These are phyloP conservation scores for Aureobasidium uvarum DNA, from an alignment of 2,329 filamentous ascomycete genomes.

Conservation along the genomic window DNA sequence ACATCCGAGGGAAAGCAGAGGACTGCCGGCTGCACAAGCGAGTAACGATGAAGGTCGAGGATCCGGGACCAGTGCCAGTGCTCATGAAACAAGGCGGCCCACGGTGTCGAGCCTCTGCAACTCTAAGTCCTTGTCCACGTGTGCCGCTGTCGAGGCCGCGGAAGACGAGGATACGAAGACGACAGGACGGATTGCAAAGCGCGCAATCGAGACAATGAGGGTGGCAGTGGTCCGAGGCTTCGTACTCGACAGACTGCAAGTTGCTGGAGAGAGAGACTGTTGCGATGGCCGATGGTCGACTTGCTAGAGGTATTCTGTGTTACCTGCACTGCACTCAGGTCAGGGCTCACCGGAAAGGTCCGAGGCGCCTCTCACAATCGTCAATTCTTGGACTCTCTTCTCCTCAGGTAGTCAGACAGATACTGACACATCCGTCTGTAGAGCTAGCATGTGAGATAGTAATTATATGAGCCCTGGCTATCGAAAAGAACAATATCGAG, in stretches of 20 bases:
- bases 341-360: background rate
- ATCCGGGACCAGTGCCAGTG: background rate
- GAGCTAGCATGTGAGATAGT: background rate
- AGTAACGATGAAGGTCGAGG: conserved; percentile 5
- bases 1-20: conserved; percentile 18
- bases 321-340: background rate
- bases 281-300: background rate
- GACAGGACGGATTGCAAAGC: background rate
- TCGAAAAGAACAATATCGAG: too few species aligned
- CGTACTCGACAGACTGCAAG: background rate
- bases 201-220: conserved; percentile 3
- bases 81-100: conserved; percentile 18
- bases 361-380: background rate
- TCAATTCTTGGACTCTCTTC: background rate
- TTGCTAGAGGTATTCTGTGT: background rate
- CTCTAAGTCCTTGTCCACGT: conserved; percentile 16
- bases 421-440: background rate
- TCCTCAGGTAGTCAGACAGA: background rate
- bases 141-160: conserved; percentile 1
- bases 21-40: conserved; percentile 1
- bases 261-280: background rate
- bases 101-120: conserved; percentile 15
- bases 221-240: background rate
- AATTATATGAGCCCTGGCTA: background rate
- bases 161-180: background rate